Conservation (phyloP, 345 rosid genomes). For the Anacardium occidentale region DNA sequence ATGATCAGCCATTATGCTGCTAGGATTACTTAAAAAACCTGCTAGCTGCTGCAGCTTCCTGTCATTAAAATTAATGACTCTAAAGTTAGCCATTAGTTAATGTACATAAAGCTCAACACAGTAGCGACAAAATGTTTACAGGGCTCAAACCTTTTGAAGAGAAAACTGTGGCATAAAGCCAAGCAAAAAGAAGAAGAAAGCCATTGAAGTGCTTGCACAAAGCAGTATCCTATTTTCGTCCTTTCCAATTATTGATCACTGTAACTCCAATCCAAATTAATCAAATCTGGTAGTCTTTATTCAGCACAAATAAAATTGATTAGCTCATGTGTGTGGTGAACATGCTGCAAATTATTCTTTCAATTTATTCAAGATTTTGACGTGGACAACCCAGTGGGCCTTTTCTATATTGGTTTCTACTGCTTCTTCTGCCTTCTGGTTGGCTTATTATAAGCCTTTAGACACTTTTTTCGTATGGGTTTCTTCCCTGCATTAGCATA, state of each 20-base stretch:
- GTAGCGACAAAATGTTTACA: too few relatives aligned
- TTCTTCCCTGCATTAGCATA: too few relatives aligned
- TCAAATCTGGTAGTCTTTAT: too few relatives aligned
- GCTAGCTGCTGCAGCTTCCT: conserved; percentile 21
- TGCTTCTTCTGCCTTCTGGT: neutral
- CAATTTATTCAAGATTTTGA: neutral
- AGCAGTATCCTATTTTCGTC: conserved; percentile 14
- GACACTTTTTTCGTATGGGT: too few relatives aligned
- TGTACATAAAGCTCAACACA: neutral
- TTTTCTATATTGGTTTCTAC: too few relatives aligned
- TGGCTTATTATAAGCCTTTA: too few relatives aligned
- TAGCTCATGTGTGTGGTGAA: too few relatives aligned
- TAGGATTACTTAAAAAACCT: conserved; percentile 3
- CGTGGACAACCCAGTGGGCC: neutral
- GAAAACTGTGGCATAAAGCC: conserved; percentile 16
- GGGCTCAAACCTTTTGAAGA: conserved; percentile 9
- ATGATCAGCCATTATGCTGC: neutral
- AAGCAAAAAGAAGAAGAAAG: conserved; percentile 14
- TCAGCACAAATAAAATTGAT: too few relatives aligned
- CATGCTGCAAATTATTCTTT: neutral
- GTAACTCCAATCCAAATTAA: neutral
- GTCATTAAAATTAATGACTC: neutral
- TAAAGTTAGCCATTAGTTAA: neutral
- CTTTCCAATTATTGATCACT: conserved; percentile 14
- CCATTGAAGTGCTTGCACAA: conserved; percentile 15